Evolutionary conservation across 2,329 filamentous ascomycete species (phyloP), one percentile per base, ranked within the genome.

Genomic region (Penicillium sp.): DNA sequence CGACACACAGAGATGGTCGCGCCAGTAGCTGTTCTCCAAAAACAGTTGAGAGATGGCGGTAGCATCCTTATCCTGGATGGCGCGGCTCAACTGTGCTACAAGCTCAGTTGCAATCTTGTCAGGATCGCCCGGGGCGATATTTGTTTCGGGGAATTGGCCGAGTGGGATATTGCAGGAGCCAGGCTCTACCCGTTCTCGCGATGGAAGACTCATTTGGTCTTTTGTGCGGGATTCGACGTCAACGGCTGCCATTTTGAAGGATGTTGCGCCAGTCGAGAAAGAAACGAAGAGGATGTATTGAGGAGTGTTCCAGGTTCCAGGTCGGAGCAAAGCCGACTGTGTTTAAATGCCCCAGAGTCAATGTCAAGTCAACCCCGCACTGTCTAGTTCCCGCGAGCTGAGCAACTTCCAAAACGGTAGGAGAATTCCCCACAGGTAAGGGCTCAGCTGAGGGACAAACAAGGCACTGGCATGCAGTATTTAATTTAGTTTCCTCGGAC

Each of bases 1-100:
- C 0, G 82, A 81, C 10, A 87, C 66, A 6, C 76, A 80, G 3
- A 87, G 77, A 55, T 87, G 82, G 65, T 88, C 85, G 39, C 85
- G 77, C 84, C 84, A 87, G 67, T 82, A 86, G 22, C 80, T 77
- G 39, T 81, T 77, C 11, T 81, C 72, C 2, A 81, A 64, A 63
- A 86, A 86, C 0, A 86, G 75, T 4, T 71, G 60, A 0, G 75
- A 70, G 6, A 80, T 55, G 0, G 71, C 68, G 1, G 67, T 57
- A 35, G 70, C 68, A 47, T 81, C 72, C 7, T 70, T 67, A 9
- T 69, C 66, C 1, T 69, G 55, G 2, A 83, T 66, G 0, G 71
- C 70, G 1, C 68, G 37, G 58, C 82, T 83, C 56, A 83, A 69
- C 5, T 71, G 59, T 6, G 70, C 60, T 39, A 82, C 65, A 35